A percentile compares a stretch with the other conserved stretches of the same genome.
Conservation (phyloP, 768 basidiomycete genomes). For the Paxillus ammoniavirescens region DNA sequence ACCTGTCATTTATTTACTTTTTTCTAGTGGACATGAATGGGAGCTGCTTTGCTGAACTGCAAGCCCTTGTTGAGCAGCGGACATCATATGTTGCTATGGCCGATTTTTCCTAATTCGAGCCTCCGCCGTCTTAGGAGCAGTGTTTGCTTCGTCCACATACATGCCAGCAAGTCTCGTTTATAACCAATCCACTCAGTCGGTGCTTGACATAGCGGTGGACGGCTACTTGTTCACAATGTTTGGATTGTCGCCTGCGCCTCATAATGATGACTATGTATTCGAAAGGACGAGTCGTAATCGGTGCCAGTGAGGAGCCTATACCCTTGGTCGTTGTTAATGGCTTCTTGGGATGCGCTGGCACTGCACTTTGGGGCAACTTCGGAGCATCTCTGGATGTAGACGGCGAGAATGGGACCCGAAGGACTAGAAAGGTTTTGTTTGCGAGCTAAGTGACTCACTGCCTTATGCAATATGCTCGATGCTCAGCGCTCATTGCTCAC, state of each 20-base stretch:
- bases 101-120: too few species aligned
- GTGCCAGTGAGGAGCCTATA: constrained; percentile 1
- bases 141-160: too few species aligned
- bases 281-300: neutral
- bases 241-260: neutral
- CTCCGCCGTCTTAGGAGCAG: too few species aligned
- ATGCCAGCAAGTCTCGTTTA: neutral
- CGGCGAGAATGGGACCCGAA: constrained; percentile 5
- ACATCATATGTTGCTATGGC: too few species aligned
- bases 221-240: neutral
- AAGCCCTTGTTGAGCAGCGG: too few species aligned
- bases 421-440: constrained; percentile 13
- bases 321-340: constrained; percentile 50
- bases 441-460: constrained; percentile 14
- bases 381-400: constrained; percentile 31
- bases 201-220: neutral
- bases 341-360: constrained; percentile 40
- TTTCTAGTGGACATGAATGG: constrained; percentile 5
- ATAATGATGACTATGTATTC: neutral
- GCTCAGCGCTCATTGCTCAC: too few species aligned
- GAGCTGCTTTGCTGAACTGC: neutral
- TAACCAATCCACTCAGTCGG: neutral
- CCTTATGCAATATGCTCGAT: neutral
- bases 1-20: constrained; percentile 6
- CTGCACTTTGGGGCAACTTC: constrained; percentile 42